Evolutionary conservation across 306 rosid genomes (phyloP), one percentile per base, ranked within the genome.

Genomic region (Hylodesmum podocarpum): DNA sequence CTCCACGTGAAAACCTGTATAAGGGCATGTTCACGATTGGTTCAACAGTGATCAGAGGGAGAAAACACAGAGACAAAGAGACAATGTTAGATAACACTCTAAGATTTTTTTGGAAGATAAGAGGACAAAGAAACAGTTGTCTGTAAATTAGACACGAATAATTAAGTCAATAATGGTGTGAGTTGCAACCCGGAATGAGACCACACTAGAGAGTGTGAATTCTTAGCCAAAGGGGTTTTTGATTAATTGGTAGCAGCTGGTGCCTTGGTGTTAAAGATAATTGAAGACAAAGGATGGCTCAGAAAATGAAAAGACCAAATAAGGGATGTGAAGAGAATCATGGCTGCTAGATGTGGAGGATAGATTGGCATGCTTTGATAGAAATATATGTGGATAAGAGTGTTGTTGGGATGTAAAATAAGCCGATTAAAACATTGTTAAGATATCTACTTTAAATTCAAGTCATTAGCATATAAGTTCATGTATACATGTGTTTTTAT

Each of bases 321-420:
- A 66, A 39, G 66, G 55, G 79, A 58, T 61, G 77, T 61, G 6
- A 57, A 80, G 11, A 14, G 33, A 64, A 78, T 81, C 46, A 65
- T 74, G 78, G 81, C 8, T 72, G 67, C 87, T 86, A 63, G 79
- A 88, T 57, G 84, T 89, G 84, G 89, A 89, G 81, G 84, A 87
- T 70, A 82, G 55, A 77, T 82, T 86, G 75, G 76, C 76, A 75
- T 81, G 82, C 79, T 79, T 88, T 85, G 87, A 78, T 44, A 44
- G 34, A 76, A 18, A 34, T 89, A 85, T 89, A 84, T 86, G 91
- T 84, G 91, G 90, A 70, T 72, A 66, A 37, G 51, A 75, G 21
- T 47, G 9, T 2, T 47, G 9, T 2, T 21, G 6, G 54, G 64
- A 66, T 77, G 65, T 25, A 6, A 57, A 57, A 57, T n/a, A n/a